phyloP scores from a whole-genome alignment of 805 yeast species.

The Candida nanaspora region DNA sequence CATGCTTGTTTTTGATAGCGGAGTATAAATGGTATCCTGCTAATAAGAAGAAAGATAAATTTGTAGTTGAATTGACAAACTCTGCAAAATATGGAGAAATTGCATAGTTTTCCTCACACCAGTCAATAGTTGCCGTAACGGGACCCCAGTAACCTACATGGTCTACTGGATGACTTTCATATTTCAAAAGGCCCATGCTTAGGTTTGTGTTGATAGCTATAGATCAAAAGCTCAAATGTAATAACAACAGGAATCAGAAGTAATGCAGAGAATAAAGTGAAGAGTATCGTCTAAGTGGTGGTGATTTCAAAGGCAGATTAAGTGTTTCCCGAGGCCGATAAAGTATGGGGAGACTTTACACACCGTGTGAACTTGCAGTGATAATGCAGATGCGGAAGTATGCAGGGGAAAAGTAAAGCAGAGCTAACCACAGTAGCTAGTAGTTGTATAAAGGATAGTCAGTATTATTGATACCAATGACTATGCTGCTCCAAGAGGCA shows the following conservation, averaged over 20 bases:
- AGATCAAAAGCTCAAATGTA: not conserved
- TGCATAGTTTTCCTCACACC: constrained; percentile 98
- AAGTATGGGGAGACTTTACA: not conserved
- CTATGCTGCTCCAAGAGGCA: too few relatives aligned
- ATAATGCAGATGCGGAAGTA: too few relatives aligned
- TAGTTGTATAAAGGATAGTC: too few relatives aligned
- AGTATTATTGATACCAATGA: too few relatives aligned
- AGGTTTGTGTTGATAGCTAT: too few relatives aligned
- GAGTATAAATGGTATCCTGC: constrained; percentile 38
- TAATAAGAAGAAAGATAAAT: constrained; percentile 30
- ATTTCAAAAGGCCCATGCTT: constrained; percentile 3
- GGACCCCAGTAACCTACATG: constrained; percentile 64
- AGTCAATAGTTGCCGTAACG: constrained; percentile 91
- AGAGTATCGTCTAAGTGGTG: not conserved
- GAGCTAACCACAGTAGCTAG: too few relatives aligned
- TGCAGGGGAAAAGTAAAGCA: too few relatives aligned
- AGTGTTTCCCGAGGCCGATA: not conserved
- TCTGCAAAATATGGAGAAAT: constrained; percentile 84
- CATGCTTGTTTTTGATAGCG: constrained; percentile 54
- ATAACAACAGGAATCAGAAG: not conserved
- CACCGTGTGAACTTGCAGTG: too few relatives aligned
- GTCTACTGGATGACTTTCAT: constrained; percentile 3
- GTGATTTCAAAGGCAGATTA: not conserved
- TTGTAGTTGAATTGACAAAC: constrained; percentile 80
- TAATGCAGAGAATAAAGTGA: not conserved